These are phyloP conservation scores for Botryotinia calthae DNA, from an alignment of 2,329 filamentous ascomycete species.

Conservation along the genomic window DNA sequence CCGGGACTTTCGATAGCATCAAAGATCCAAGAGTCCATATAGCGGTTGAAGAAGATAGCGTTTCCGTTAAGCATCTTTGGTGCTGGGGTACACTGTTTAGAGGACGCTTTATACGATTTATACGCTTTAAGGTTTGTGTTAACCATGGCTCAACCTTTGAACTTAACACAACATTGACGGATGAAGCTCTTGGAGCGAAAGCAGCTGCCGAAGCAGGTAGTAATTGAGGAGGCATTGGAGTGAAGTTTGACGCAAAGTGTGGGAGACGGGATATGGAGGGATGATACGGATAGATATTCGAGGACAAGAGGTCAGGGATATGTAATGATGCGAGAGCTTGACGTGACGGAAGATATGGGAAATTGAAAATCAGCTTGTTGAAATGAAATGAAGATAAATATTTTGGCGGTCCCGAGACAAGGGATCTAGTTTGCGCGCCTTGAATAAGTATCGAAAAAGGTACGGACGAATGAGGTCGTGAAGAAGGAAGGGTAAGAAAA, in stretches of 20 bases:
- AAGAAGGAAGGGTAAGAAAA: conserved; percentile 33
- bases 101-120: conserved; percentile 94
- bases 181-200: conserved; percentile 85
- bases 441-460: conserved; percentile 21
- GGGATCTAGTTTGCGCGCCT: conserved; percentile 58
- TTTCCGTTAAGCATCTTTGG: conserved; percentile 92
- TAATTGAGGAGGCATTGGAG: conserved; percentile 81
- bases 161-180: conserved; percentile 90
- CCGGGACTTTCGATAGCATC: conserved; percentile 87
- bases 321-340: conserved; percentile 25
- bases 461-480: conserved; percentile 26
- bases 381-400: conserved; percentile 41
- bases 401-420: conserved; percentile 48
- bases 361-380: not conserved
- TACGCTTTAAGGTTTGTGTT: conserved; percentile 92
- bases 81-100: conserved; percentile 97
- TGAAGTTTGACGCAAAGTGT: conserved; percentile 16
- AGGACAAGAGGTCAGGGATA: conserved; percentile 26
- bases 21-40: conserved; percentile 94
- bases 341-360: conserved; percentile 13
- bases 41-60: conserved; percentile 80
- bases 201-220: conserved; percentile 93
- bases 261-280: conserved; percentile 19
- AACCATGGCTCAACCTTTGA: conserved; percentile 95
- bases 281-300: conserved; percentile 23